Base-by-base conservation (phyloP, 176 grass and related monocot species). In the Oryza officinalis region DNA sequence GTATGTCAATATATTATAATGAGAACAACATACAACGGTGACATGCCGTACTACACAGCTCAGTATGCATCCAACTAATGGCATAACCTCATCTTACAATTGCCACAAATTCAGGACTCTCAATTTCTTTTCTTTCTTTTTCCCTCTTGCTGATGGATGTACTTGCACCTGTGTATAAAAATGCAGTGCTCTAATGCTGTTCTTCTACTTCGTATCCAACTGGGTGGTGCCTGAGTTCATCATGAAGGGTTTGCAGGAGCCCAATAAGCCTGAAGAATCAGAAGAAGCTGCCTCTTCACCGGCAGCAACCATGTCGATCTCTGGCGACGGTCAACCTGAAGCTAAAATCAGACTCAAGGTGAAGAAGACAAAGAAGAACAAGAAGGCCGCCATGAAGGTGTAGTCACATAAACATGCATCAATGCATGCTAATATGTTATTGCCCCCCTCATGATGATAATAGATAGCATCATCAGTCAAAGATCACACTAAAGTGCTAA, bases 171-270 rank as follows among this genome's bases (percentile, higher is more conserved):
- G 49, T 52, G 18, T 57, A 18, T 2, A 22, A 57, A 18, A 57
- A 14, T 2, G 75, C 81, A 90, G 83, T 82, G 73, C 78, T 26
- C 14, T 90, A 0, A 78, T 90, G 88, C 59, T 90, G 67, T n/a
- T 90, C 44, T 67, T 90, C 73, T 90, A 90, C 74, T 38, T 86
- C 72, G 73, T 90, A 11, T 45, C 88, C 67, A 90, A 90, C 79
- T 90, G 88, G 88, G 79, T 90, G 32, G 74, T 86, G 32, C 83
- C 88, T 10, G 79, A 77, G 83, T n/a, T 90, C 11, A 8, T 90
- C 79, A 72, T 90, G 83, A 73, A 82, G 67, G 31, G 60, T 15
- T 63, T 83, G 27, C 17, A 75, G 41, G 38, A 46, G 35, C 67
- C 59, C 49, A 25, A 54, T 1, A 54, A 77, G 67, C 25, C 45